Percentiles rank a stretch among this genome's conserved stretches.
Evolutionary conservation across 2,329 filamentous ascomycete species (phyloP).

Genomic region (Fusarium bactridioides): DNA sequence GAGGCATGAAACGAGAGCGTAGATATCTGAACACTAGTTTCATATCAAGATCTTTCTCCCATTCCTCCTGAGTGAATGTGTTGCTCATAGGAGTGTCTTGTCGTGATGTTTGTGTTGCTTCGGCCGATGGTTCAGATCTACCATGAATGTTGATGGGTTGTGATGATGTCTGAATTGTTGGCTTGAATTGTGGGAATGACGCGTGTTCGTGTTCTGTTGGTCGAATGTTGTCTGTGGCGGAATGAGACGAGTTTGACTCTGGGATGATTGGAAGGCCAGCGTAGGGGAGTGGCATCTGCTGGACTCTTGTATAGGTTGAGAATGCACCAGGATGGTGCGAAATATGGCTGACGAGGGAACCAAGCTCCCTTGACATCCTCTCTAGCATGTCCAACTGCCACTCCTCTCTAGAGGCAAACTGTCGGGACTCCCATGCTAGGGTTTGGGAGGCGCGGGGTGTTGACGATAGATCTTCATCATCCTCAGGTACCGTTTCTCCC

Average conservation of each 20-base stretch:
- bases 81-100: slow-evolving; percentile 41
- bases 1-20: slow-evolving; percentile 73
- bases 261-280: slow-evolving; percentile 76
- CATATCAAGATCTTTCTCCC: slow-evolving; percentile 92
- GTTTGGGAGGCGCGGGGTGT: slow-evolving; percentile 56
- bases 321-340: slow-evolving; percentile 87
- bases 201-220: slow-evolving; percentile 35
- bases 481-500: slow-evolving; percentile 75
- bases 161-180: slow-evolving; percentile 52
- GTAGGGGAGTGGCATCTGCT: slow-evolving; percentile 74
- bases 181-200: slow-evolving; percentile 54
- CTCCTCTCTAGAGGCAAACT: slow-evolving; percentile 49
- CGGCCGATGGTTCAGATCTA: slow-evolving; percentile 31
- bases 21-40: slow-evolving; percentile 92
- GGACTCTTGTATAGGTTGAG: slow-evolving; percentile 75
- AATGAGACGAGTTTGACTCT: slow-evolving; percentile 54
- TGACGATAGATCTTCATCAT: slow-evolving; percentile 56
- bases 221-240: slow-evolving; percentile 38
- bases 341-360: slow-evolving; percentile 81
- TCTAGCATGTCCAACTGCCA: slow-evolving; percentile 86
- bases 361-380: slow-evolving; percentile 85
- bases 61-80: slow-evolving; percentile 76
- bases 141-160: slow-evolving; percentile 50
- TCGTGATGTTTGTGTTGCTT: slow-evolving; percentile 28
- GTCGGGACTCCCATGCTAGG: slow-evolving; percentile 40